Evolutionary conservation across 2,329 filamentous ascomycete genomes (phyloP), one percentile per base, ranked within the genome.

Genomic region (Sphaerulina populicola): DNA sequence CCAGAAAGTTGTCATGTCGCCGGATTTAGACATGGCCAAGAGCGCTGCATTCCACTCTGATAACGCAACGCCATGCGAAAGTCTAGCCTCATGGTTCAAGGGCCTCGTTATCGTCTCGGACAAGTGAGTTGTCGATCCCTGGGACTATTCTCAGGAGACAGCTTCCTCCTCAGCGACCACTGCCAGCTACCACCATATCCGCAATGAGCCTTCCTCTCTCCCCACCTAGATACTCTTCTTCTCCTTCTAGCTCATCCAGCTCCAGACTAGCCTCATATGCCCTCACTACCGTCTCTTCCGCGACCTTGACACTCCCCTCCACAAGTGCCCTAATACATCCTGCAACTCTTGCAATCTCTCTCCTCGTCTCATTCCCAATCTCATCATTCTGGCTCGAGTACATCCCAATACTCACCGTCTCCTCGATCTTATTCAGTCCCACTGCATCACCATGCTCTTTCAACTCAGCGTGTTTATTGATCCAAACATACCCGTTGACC

Each of bases 401-500:
- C 61, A 95, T 88, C 48, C 84, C 86, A 62, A 82, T 82, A 57
- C 83, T 89, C 15, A 93, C 85, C 60, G 76, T 82, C 71, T 98
- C 93, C 68, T 97, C 93, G 67, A 96, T 78, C 58, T 86, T 80
- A 47, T 88, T 94, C 63, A 96, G 87, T 2, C 77, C 77, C 8
- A 73, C 81, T 23, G 33, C 15, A 65, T 74, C 76, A n/a, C 69
- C 67, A n/a, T 73, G 71, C 39, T 77, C 68, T 14, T 66, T 66
- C 2, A 77, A 78, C 59, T 86, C 82, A 6, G 85, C 73, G 62
- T 94, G 88, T 72, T 88, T 90, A 15, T 47, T 50, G 64, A 97
- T 90, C 86, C 88, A 98, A 52, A 97, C 89, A 67, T 94, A 97
- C 1, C 93, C 93, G 64, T 98, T 98, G 36, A 98, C 93, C 2